phyloP scores from a whole-genome alignment of 139 green algal genomes.

The Chlorella sorokiniana region DNA sequence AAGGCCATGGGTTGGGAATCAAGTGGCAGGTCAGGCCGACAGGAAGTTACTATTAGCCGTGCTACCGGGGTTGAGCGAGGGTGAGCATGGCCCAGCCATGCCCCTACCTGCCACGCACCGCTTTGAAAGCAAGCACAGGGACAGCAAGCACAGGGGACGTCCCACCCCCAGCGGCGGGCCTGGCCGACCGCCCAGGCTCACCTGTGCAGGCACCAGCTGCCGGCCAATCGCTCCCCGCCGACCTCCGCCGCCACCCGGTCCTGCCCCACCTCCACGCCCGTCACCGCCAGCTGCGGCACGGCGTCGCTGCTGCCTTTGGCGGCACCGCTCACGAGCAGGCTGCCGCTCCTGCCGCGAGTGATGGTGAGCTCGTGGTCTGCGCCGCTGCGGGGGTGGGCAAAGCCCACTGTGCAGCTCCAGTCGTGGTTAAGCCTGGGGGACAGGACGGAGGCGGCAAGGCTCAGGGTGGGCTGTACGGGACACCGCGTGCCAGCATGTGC shows the following conservation, averaged over 20 bases:
- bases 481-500: no score
- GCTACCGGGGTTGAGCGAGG: no score
- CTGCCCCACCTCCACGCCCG: constrained; percentile 2
- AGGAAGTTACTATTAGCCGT: background rate
- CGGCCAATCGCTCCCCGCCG: constrained; percentile 22
- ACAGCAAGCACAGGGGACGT: background rate
- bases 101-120: no score
- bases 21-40: no score
- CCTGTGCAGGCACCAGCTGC: constrained; percentile 39
- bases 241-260: constrained; percentile 40
- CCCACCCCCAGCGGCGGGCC: background rate
- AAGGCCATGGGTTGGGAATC: background rate
- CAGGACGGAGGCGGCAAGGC: background rate
- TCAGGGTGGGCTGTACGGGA: no score
- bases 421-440: constrained; percentile 20
- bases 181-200: background rate
- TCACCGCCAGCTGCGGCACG: background rate
- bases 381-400: constrained; percentile 5
- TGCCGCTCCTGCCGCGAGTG: background rate
- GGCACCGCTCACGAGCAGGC: background rate
- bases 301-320: background rate
- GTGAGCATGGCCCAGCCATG: no score
- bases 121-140: no score
- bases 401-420: constrained; percentile 19
- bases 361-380: background rate